These are phyloP conservation scores for Spizellomyces sp. DNA, from an alignment of 192 early-diverging fungal species.

Conservation along the genomic window DNA sequence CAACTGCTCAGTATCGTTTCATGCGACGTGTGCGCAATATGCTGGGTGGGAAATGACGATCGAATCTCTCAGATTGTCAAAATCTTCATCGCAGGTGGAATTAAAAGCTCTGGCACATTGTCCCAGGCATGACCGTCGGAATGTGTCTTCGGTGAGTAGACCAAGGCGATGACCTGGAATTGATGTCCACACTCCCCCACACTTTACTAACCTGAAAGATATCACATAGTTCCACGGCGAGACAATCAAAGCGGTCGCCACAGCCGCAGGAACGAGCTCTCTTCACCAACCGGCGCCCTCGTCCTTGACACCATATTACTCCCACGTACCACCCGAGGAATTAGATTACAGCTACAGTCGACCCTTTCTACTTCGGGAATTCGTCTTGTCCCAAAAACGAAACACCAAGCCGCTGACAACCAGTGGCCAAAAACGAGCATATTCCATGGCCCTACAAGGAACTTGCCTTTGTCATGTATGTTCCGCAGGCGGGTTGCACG, in stretches of 20 bases:
- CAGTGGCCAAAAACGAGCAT: slow-evolving; percentile 24
- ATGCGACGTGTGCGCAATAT: slow-evolving; percentile 33
- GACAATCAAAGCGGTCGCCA: background rate
- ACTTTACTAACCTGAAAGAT: no score
- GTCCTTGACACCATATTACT: background rate
- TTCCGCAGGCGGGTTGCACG: no score
- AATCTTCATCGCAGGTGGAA: background rate
- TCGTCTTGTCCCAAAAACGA: slow-evolving; percentile 14
- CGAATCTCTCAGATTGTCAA: slow-evolving; percentile 5
- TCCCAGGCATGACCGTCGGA: slow-evolving; percentile 14
- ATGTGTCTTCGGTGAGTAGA: background rate
- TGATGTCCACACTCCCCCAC: no score
- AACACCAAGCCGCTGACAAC: slow-evolving; percentile 16
- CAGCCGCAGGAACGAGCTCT: background rate
- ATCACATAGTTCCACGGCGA: no score
- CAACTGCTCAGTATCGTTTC: slow-evolving; percentile 24
- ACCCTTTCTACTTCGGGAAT: slow-evolving; percentile 9
- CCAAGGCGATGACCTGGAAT: no score
- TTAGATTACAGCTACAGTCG: slow-evolving; percentile 10
- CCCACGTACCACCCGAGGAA: background rate
- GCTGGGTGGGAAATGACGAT: slow-evolving; percentile 35
- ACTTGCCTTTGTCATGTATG: slow-evolving; percentile 28
- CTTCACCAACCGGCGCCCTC: slow-evolving; percentile 19
- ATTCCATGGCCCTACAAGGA: slow-evolving; percentile 18
- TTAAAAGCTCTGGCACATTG: slow-evolving; percentile 14